Percentiles rank a stretch among this genome's conserved stretches.
These are phyloP conservation scores for Nitzschia putrida DNA, from an alignment of 108 stramenopile species.

Conservation along the genomic window DNA sequence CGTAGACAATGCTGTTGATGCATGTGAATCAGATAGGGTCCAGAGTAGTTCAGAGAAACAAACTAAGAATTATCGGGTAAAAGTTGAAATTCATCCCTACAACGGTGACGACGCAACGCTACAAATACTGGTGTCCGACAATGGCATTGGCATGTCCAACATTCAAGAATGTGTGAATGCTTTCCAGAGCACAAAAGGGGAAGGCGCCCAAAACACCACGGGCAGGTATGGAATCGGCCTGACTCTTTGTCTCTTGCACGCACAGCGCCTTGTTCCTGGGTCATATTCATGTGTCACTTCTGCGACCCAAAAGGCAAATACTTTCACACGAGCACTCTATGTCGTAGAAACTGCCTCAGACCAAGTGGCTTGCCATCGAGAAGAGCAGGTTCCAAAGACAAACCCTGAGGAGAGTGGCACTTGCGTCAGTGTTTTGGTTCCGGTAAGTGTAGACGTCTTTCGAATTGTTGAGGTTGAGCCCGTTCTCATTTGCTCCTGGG, in stretches of 20 bases:
- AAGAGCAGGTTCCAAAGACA: conserved; percentile 42
- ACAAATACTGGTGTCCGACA: conserved; percentile 75
- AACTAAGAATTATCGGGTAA: conserved; percentile 14
- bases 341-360: conserved; percentile 72
- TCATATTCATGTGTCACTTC: conserved; percentile 69
- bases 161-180: conserved; percentile 80
- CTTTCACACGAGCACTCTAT: conserved; percentile 53
- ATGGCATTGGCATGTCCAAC: conserved; percentile 81
- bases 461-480: not conserved
- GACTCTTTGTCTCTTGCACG: conserved; percentile 79
- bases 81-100: conserved; percentile 22
- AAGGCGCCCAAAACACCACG: conserved; percentile 34
- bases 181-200: conserved; percentile 71
- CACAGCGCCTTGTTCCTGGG: conserved; percentile 77
- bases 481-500: conserved; percentile 6
- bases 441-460: conserved; percentile 48
- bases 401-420: conserved; percentile 63
- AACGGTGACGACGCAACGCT: conserved; percentile 36
- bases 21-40: conserved; percentile 39
- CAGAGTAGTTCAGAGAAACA: not conserved
- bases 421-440: conserved; percentile 70
- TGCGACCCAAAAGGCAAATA: conserved; percentile 38
- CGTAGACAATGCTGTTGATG: conserved; percentile 90
- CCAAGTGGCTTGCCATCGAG: conserved; percentile 30
- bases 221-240: conserved; percentile 71